These are phyloP conservation scores for Colletotrichum sp. DNA, from an alignment of 2,329 filamentous ascomycete genomes.

Conservation along the genomic window DNA sequence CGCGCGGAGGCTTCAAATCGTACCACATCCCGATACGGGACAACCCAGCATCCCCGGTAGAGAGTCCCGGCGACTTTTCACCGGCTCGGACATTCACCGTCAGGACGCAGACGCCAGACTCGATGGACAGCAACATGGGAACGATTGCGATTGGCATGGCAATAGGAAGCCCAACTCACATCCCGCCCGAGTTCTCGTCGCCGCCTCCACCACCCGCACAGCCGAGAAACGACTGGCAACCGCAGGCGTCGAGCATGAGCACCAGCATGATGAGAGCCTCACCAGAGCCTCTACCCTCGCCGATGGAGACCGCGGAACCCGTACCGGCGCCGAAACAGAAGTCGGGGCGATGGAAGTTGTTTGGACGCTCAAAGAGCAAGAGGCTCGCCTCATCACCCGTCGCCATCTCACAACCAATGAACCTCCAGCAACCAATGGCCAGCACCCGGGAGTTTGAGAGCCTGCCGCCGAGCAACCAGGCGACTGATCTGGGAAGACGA, in stretches of 20 bases:
- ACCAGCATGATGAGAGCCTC: constrained; percentile 10
- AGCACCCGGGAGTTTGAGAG: not conserved
- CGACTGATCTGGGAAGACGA: constrained; percentile 34
- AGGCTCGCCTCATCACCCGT: constrained; percentile 22
- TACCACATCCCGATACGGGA: constrained; percentile 47
- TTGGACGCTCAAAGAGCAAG: constrained; percentile 49
- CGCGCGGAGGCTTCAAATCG: constrained; percentile 38
- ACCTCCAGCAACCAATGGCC: constrained; percentile 1
- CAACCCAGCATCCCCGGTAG: constrained; percentile 47
- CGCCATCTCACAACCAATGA: constrained; percentile 15
- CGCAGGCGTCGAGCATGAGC: constrained; percentile 25
- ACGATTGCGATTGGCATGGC: constrained; percentile 73
- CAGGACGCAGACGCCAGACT: constrained; percentile 48
- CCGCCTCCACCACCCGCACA: not conserved
- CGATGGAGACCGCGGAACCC: not conserved
- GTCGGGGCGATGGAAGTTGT: constrained; percentile 64
- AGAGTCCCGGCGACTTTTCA: constrained; percentile 38
- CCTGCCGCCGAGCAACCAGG: not conserved
- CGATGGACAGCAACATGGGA: constrained; percentile 39
- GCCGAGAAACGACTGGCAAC: constrained; percentile 28
- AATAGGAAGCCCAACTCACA: constrained; percentile 69
- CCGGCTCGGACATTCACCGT: constrained; percentile 37
- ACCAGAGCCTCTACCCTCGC: constrained; percentile 8
- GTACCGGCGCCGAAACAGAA: constrained; percentile 46
- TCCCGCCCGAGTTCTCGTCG: constrained; percentile 31